A percentile compares a stretch with the other conserved stretches of the same genome.
These are phyloP conservation scores for Boletus hoseneyae DNA, from an alignment of 1,284 basidiomycete species.

Conservation along the genomic window DNA sequence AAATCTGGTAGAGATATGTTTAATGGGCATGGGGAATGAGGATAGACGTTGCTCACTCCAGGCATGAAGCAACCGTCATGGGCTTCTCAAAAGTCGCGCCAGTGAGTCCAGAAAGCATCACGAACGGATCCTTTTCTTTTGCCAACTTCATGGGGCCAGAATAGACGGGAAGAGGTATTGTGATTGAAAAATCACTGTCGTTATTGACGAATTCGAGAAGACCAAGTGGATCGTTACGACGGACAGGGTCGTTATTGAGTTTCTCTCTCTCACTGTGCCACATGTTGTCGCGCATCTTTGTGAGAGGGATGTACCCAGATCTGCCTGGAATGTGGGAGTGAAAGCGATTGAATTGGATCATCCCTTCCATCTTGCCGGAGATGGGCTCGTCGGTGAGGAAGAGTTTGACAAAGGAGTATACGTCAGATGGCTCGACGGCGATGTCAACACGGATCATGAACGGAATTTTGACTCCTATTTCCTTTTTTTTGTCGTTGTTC, in stretches of 20 bases:
- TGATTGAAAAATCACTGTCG: constrained; percentile 17
- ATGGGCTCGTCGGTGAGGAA: constrained; percentile 9
- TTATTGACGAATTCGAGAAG: constrained; percentile 23
- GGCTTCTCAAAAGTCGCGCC: constrained; percentile 2
- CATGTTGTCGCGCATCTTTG: constrained; percentile 6
- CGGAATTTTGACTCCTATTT: constrained; percentile 19
- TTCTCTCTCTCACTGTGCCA: constrained; percentile 11
- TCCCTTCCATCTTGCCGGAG: constrained; percentile 16
- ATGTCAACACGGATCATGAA: constrained; percentile 25
- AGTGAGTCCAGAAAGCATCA: constrained; percentile 8
- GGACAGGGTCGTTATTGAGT: not conserved
- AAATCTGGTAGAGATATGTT: constrained; percentile 8
- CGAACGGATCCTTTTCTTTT: constrained; percentile 7
- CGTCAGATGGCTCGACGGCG: constrained; percentile 24
- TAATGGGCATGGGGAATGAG: not conserved
- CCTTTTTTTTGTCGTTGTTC: constrained; percentile 7
- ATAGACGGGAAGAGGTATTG: constrained; percentile 5
- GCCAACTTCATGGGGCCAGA: constrained; percentile 3
- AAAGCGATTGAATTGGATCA: constrained; percentile 27
- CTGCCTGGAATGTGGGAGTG: constrained; percentile 15
- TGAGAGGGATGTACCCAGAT: constrained; percentile 15
- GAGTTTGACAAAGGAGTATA: constrained; percentile 15
- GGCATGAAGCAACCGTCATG: constrained; percentile 12
- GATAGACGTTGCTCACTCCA: constrained; percentile 9
- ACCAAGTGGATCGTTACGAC: constrained; percentile 9